Conservation (phyloP, 331 rosid genomes). For the Malus hybrid region DNA sequence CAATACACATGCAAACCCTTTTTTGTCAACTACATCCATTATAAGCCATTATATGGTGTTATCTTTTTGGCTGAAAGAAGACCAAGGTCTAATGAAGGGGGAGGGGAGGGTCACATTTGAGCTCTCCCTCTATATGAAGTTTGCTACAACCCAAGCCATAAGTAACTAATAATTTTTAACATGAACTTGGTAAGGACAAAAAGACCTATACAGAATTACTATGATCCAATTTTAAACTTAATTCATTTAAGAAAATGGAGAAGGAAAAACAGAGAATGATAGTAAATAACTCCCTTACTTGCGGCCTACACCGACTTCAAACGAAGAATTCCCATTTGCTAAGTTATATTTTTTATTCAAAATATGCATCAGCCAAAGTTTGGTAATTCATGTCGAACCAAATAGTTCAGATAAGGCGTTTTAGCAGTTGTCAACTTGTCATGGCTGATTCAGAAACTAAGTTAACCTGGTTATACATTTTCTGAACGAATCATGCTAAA, state of each 20-base stretch:
- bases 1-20: background rate
- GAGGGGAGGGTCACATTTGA: background rate
- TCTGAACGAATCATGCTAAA: background rate
- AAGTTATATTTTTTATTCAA: background rate
- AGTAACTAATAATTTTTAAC: background rate
- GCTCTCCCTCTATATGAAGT: background rate
- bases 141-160: background rate
- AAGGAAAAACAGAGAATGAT: background rate
- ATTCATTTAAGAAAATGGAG: background rate
- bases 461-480: background rate
- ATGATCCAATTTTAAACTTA: background rate
- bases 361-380: background rate
- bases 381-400: background rate
- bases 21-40: background rate
- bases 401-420: background rate
- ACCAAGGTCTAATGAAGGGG: background rate
- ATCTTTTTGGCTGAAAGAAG: background rate
- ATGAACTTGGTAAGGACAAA: background rate
- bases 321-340: background rate
- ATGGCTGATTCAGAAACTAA: background rate
- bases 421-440: background rate
- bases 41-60: background rate
- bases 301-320: background rate
- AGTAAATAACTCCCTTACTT: background rate
- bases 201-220: no score